These are phyloP conservation scores for Suhomyces bokatorum DNA, from an alignment of 1,139 yeast genomes.

Conservation along the genomic window DNA sequence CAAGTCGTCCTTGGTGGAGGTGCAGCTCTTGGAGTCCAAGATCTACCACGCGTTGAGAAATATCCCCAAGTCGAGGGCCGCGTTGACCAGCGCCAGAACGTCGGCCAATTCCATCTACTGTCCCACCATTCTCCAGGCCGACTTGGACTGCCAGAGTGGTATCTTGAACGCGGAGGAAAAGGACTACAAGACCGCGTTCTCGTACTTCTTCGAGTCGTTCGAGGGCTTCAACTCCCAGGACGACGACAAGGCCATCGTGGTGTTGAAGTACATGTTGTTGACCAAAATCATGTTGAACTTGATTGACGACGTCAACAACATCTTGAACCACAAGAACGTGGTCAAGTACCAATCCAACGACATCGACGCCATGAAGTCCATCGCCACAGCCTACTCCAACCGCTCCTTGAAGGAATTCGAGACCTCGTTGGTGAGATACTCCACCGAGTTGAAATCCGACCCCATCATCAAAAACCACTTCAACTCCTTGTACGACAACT, in stretches of 20 bases:
- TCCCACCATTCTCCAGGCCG: conserved; percentile 93
- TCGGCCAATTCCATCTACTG: conserved; percentile 95
- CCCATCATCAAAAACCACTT: conserved; percentile 89
- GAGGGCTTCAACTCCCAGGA: conserved; percentile 75
- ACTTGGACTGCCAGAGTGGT: conserved; percentile 93
- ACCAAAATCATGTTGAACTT: conserved; percentile 91
- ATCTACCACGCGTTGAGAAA: conserved; percentile 91
- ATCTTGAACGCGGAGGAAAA: conserved; percentile 94
- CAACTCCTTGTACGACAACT: conserved; percentile 87
- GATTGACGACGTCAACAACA: conserved; percentile 79
- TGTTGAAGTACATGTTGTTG: conserved; percentile 86
- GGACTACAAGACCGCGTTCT: conserved; percentile 93
- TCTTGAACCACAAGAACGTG: conserved; percentile 77
- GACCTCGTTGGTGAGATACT: conserved; percentile 67
- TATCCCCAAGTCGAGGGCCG: conserved; percentile 88
- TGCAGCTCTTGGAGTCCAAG: conserved; percentile 86
- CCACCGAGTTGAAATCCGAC: conserved; percentile 78
- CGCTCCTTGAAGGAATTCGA: conserved; percentile 92
- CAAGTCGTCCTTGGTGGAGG: conserved; percentile 92
- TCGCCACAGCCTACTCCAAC: conserved; percentile 85
- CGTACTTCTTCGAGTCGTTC: conserved; percentile 92
- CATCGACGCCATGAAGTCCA: conserved; percentile 91
- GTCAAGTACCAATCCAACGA: conserved; percentile 74
- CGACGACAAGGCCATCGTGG: conserved; percentile 69
- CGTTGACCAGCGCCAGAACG: conserved; percentile 93